Evolutionary conservation across 768 basidiomycete genomes (phyloP), one percentile per base, ranked within the genome.

Genomic region (Trametes villosa): DNA sequence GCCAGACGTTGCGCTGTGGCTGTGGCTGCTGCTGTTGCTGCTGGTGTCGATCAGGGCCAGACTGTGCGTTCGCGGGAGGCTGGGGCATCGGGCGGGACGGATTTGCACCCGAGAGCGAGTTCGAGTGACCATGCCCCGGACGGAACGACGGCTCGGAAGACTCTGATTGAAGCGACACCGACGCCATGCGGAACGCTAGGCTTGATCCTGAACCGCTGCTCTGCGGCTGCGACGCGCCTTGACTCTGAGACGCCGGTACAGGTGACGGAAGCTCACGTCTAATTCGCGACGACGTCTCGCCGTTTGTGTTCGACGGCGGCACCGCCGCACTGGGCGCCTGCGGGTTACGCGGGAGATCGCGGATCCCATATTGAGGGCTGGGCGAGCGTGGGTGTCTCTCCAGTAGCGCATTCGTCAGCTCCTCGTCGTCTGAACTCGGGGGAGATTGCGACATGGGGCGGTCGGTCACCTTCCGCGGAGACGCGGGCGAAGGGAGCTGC

Each of bases 341-440:
- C 12, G 24, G 13, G 64, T 51, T 67, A 26, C 71, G 74, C 24
- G 81, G 79, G 15, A 81, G 56, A 67, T 81, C 75, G n/a, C 77
- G 76, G 41, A 79, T 79, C 1, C 79, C 80, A 56, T 76, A 78
- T 63, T 74, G 70, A 4, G 81, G 79, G 15, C 61, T 62, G 4
- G 57, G 53, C 2, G 58, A 56, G 9, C 57, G 59, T 24, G 33
- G 46, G 38, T 57, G 59, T 1, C 61, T 57, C 40, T 59, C 54
- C 13, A 67, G 49, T 15, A 67, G 31, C 22, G 61, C 63, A 36
- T 62, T 61, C 6, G 57, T 60, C 9, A 67, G 30, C 51, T 67
- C 66, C 15, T 65, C 63, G 17, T 63, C 63, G 31, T 67, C 66
- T 17, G 63, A 65, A 40, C 61, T 67, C 2, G 34, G 44, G 17